Percentiles rank a stretch among this genome's conserved stretches.
phyloP scores from a whole-genome alignment of 768 basidiomycete genomes.

The Thelephora ganbajun region DNA sequence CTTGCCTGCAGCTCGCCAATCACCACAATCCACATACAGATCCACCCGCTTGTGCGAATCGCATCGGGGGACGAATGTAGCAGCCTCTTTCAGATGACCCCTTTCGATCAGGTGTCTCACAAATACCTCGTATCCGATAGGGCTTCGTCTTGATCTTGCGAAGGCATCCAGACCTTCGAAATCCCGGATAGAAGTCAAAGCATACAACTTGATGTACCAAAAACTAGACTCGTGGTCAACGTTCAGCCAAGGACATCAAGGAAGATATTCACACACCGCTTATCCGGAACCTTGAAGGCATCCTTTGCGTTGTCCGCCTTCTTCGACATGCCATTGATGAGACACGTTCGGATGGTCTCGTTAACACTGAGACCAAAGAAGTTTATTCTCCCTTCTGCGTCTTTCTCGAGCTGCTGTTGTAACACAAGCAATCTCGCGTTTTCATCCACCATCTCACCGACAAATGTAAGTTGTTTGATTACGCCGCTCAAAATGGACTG shows the following conservation, averaged over 20 bases:
- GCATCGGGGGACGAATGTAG: conserved; percentile 67
- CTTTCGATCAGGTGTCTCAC: conserved; percentile 66
- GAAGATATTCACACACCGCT: conserved; percentile 41
- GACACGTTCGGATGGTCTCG: conserved; percentile 68
- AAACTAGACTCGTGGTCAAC: conserved; percentile 36
- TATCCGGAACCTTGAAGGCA: conserved; percentile 93
- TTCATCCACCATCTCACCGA: conserved; percentile 84
- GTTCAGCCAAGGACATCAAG: not conserved
- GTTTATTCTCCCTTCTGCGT: conserved; percentile 58
- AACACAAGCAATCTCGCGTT: conserved; percentile 54
- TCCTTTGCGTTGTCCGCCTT: conserved; percentile 77
- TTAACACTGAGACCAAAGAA: conserved; percentile 82
- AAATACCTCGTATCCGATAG: conserved; percentile 91
- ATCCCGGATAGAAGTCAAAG: conserved; percentile 64
- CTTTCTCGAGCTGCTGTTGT: conserved; percentile 84
- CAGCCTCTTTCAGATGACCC: conserved; percentile 65
- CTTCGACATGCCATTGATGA: conserved; percentile 72
- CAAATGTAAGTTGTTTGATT: not conserved
- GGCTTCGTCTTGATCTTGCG: conserved; percentile 64
- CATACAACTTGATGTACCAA: conserved; percentile 86
- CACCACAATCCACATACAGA: conserved; percentile 80
- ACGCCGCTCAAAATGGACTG: not conserved
- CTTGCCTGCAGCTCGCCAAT: conserved; percentile 78
- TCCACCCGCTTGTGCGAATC: conserved; percentile 75
- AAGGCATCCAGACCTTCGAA: conserved; percentile 82